Base-by-base conservation (phyloP, 441 rosid genomes). In the Populus hybrid region DNA sequence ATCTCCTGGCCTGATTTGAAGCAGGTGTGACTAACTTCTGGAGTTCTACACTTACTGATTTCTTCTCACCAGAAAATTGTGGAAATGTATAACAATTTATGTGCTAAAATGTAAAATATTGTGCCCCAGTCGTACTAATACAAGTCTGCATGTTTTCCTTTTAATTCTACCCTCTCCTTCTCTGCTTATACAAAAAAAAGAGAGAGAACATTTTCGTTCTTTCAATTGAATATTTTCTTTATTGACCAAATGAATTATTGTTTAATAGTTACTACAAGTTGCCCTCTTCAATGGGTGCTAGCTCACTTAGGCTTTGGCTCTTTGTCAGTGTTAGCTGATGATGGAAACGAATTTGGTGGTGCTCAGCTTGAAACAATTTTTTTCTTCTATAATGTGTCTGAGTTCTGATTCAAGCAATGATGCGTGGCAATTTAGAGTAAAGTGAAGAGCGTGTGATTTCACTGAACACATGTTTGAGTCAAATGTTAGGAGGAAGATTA, bases 41-140 rank as follows among this genome's bases (percentile, higher is more conserved):
- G 79, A 78, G 71, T 20, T 78, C 46, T 73, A 67, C 28, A 16
- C 69, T 74, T 66, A 18, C 70, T 21, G 6, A 67, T 67, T 38
- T 40, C 61, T 70, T 59, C 59, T 24, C 71, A 21, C 54, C 50
- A 36, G 73, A 21, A 42, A 76, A 73, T 75, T 34, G 42, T 36
- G 64, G 42, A 71, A 70, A 63, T 36, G 69, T 77, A 72, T 40
- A 73, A 65, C 70, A 69, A 75, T 73, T 5, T 67, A 65, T 81
- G 72, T 73, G 68, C 76, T 61, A 77, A 80, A 84, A 73, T 85
- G 85, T 85, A 82, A 78, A 79, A 73, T 75, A 30, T 72, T 42
- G 10, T 67, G 20, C 38, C 32, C 32, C 21, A 14, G 63, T 63
- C 40, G 61, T 28, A 69, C 72, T 70, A 74, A 77, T 69, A 67